Percentiles rank a stretch among this genome's conserved stretches.
Evolutionary conservation across 495 filamentous ascomycete genomes (phyloP).

Genomic region (Neurospora sp.): DNA sequence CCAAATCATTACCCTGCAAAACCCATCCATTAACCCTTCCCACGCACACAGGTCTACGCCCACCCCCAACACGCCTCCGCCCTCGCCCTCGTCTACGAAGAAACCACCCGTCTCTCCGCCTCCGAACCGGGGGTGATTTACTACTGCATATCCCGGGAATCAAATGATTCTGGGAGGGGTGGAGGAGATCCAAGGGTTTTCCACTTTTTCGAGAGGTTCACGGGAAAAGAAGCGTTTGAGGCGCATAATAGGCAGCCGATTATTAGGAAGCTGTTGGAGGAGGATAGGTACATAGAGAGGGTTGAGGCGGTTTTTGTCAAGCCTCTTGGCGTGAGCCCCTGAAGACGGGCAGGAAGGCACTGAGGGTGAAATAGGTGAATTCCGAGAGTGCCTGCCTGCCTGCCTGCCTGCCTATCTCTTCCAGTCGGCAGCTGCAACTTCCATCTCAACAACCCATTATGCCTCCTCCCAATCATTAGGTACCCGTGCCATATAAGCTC

Average conservation of each 20-base stretch:
- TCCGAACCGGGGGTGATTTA: slow-evolving; percentile 25
- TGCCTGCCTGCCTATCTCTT: no score
- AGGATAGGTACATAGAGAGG: slow-evolving; percentile 17
- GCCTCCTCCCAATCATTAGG: no score
- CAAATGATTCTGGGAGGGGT: neutral
- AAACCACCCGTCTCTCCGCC: slow-evolving; percentile 21
- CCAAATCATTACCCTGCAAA: no score
- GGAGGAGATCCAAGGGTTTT: slow-evolving; percentile 11
- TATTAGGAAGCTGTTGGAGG: slow-evolving; percentile 22
- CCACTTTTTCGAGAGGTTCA: slow-evolving; percentile 29
- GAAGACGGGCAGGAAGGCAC: no score
- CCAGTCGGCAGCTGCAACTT: no score
- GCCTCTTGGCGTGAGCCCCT: neutral
- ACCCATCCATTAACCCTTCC: no score
- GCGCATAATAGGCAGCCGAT: slow-evolving; percentile 24
- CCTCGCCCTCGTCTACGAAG: slow-evolving; percentile 23
- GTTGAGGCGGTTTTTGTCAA: slow-evolving; percentile 21
- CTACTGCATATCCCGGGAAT: slow-evolving; percentile 23
- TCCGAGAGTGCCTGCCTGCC: no score
- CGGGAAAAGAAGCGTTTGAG: slow-evolving; percentile 19
- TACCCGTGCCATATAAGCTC: no score
- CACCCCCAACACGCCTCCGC: slow-evolving; percentile 26
- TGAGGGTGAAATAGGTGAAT: no score
- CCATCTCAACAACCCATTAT: no score
- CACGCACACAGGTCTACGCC: slow-evolving; percentile 17